Evolutionary conservation across 1,284 basidiomycete genomes (phyloP).

Genomic region (Austroboletus novae-zelandiae): DNA sequence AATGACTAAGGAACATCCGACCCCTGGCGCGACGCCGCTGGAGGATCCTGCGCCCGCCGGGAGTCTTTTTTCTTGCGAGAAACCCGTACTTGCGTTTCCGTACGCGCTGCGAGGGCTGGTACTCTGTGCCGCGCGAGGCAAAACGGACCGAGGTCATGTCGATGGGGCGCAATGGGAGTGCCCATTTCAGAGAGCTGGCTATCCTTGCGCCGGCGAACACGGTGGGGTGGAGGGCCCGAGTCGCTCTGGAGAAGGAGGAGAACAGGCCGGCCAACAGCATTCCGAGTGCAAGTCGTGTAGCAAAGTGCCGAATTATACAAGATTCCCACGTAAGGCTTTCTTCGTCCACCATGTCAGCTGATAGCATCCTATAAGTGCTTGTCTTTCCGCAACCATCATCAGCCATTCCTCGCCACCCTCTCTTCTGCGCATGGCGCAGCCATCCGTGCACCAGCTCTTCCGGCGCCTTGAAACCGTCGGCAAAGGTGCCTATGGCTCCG

Average conservation of each 20-base stretch:
- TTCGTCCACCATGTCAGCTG: background rate
- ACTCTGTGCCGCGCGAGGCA: slow-evolving; percentile 36
- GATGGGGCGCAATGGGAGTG: slow-evolving; percentile 19
- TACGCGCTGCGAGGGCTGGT: slow-evolving; percentile 34
- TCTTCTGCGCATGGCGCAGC: slow-evolving; percentile 36
- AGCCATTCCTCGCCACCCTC: background rate
- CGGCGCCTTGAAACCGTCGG: slow-evolving; percentile 78
- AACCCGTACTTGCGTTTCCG: slow-evolving; percentile 33
- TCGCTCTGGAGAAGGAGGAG: slow-evolving; percentile 24
- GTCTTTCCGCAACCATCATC: slow-evolving; percentile 2
- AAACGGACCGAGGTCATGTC: slow-evolving; percentile 28
- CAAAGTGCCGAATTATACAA: background rate
- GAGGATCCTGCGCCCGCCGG: slow-evolving; percentile 32
- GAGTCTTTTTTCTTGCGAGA: slow-evolving; percentile 33
- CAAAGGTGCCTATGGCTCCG: slow-evolving; percentile 94
- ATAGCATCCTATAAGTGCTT: background rate
- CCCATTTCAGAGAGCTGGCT: slow-evolving; percentile 22
- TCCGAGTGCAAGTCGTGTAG: background rate
- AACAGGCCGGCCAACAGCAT: slow-evolving; percentile 22
- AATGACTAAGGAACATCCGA: slow-evolving; percentile 42
- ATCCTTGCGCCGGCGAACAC: slow-evolving; percentile 13
- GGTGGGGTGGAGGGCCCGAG: slow-evolving; percentile 23
- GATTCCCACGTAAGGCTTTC: slow-evolving; percentile 20
- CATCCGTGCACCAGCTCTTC: slow-evolving; percentile 58
- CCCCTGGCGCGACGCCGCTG: slow-evolving; percentile 41